Base-by-base conservation (phyloP, 164 flowering plant species). In the Sedum album region DNA sequence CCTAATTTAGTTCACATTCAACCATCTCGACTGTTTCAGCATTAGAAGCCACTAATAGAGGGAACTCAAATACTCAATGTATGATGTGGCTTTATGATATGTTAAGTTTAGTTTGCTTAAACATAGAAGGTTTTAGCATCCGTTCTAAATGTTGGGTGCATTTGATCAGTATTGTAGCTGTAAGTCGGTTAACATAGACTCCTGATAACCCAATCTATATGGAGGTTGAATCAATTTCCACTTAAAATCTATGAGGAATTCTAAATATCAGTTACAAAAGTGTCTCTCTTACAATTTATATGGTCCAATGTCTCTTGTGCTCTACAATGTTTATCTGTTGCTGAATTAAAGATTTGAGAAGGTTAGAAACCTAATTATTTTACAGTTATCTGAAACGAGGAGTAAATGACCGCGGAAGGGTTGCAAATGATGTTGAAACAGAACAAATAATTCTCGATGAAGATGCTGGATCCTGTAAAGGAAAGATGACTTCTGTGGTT, bases 401-500 rank as follows among this genome's bases (percentile, higher is more conserved):
- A 71, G 96, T 94, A 6, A 94, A 94, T 86, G 99, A 94, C 77
- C 81, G n/a, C n/a, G 98, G 98, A 49, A 81, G 95, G 74, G 99
- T 94, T 65, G 97, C 97, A 73, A 94, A 94, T 81, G 99, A 94
- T 76, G 99, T 94, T 79, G 99, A 94, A 73, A 94, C 99, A 67
- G 99, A 94, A 74, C 99, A 94, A 75, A 83, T 94, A 73, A 83
- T 94, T 51, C 87, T 94, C 73, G 95, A 91, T 75, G 99, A 94
- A 76, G 97, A 86, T 79, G 86, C 92, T 78, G 99, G 99, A 55
- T 84, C 84, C 23, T 79, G 83, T 82, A 88, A 87, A 72, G 99
- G 99, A 55, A 87, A 82, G 78, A 94, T 94, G 98, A 94, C 93
- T 81, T 91, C 99, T 66, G 88, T 90, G 73, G 96, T 91, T 66